phyloP scores from a whole-genome alignment of 108 stramenopile species.

The Licmophora abbreviata region DNA sequence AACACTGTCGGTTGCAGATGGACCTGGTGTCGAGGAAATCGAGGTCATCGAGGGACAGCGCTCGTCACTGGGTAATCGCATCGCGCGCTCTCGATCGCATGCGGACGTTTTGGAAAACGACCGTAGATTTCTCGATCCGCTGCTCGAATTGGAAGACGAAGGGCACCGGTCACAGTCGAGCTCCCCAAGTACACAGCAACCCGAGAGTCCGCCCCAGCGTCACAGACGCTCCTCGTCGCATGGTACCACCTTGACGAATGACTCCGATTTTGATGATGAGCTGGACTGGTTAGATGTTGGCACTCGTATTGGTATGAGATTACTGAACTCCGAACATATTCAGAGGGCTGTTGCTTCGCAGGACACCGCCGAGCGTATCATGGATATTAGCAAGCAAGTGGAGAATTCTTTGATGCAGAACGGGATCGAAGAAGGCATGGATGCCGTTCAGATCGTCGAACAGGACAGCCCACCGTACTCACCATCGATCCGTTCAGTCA shows the following conservation, averaged over 20 bases:
- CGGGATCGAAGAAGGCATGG: too few species aligned
- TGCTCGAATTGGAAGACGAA: neutral
- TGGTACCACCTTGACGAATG: neutral
- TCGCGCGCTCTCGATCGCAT: neutral
- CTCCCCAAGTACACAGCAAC: neutral
- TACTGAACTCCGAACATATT: conserved; percentile 59
- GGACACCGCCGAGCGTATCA: conserved; percentile 34
- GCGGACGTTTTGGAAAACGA: neutral
- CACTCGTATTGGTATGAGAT: conserved; percentile 65
- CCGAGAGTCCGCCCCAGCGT: neutral
- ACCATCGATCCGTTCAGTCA: too few species aligned
- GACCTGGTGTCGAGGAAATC: neutral
- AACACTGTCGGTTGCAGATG: neutral
- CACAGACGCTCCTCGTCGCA: neutral
- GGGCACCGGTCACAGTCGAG: neutral
- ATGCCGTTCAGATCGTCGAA: too few species aligned
- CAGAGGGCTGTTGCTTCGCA: conserved; percentile 45
- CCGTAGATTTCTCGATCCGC: neutral
- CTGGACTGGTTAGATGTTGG: conserved; percentile 72
- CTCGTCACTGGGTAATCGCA: neutral
- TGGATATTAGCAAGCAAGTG: conserved; percentile 11
- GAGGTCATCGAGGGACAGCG: neutral
- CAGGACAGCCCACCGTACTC: too few species aligned
- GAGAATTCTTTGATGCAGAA: too few species aligned
- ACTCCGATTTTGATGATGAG: conserved; percentile 12